These are phyloP conservation scores for Scutellaria minor DNA, from an alignment of 257 asterid species.

Conservation along the genomic window DNA sequence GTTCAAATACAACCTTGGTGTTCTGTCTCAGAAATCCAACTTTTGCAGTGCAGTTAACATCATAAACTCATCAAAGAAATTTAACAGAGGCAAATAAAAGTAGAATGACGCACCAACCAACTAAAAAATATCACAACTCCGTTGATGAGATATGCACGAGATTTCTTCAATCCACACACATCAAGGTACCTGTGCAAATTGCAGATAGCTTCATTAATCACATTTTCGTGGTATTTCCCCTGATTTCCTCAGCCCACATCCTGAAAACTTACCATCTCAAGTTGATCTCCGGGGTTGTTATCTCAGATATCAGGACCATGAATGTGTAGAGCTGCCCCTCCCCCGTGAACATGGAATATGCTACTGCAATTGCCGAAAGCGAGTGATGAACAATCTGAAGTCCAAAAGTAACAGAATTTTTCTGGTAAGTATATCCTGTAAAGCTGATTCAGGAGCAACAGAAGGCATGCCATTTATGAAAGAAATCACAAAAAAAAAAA, in stretches of 20 bases:
- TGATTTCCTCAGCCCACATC: conserved; percentile 3
- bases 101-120: conserved; percentile 75
- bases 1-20: too few species aligned
- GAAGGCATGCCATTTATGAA: neutral
- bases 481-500: conserved; percentile 2
- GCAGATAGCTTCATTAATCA: conserved; percentile 38
- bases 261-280: conserved; percentile 73
- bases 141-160: conserved; percentile 71
- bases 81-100: conserved; percentile 6
- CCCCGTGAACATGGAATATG: conserved; percentile 83
- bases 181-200: conserved; percentile 79
- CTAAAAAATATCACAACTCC: conserved; percentile 81
- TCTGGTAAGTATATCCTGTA: conserved; percentile 19
- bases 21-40: neutral
- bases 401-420: conserved; percentile 41
- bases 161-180: conserved; percentile 82
- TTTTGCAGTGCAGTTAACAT: neutral
- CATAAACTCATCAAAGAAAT: conserved; percentile 26
- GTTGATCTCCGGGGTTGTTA: conserved; percentile 93
- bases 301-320: conserved; percentile 96
- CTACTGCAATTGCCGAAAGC: conserved; percentile 86
- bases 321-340: conserved; percentile 98
- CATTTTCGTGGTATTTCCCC: neutral
- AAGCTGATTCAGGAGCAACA: neutral
- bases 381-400: conserved; percentile 94